These are phyloP conservation scores for Naegleria gruberi DNA, from an alignment of 208 protist genomes.

Conservation along the genomic window DNA sequence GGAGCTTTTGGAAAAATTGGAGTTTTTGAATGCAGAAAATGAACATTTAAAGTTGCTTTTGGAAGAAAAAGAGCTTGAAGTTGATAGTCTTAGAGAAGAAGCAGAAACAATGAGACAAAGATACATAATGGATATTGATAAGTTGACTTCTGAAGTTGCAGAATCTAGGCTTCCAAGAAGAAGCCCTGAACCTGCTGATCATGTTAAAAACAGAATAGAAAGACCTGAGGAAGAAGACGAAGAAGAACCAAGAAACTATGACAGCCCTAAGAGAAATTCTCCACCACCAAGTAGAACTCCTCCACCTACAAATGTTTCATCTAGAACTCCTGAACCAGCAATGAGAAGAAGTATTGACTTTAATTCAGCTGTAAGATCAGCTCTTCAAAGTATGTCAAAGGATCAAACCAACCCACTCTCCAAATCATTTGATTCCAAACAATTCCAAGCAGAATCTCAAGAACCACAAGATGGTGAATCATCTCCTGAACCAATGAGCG, in stretches of 20 bases:
- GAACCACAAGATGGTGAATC: not conserved
- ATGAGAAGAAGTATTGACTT: not conserved
- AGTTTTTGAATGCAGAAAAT: not conserved
- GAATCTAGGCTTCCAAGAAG: not conserved
- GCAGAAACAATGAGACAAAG: not conserved
- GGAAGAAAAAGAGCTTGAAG: not conserved
- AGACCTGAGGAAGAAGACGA: not conserved
- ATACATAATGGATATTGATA: not conserved
- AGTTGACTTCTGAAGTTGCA: not conserved
- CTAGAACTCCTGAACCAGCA: not conserved
- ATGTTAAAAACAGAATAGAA: no score
- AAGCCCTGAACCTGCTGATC: not conserved
- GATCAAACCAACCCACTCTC: not conserved
- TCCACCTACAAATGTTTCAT: not conserved
- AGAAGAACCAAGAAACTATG: not conserved
- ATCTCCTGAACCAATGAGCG: not conserved
- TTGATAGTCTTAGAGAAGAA: not conserved
- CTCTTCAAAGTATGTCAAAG: not conserved
- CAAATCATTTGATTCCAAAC: not conserved
- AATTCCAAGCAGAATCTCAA: not conserved
- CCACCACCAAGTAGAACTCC: not conserved
- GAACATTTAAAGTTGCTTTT: not conserved
- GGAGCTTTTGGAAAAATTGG: not conserved
- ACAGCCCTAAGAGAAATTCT: no score
- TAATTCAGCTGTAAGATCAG: not conserved